phyloP scores from a whole-genome alignment of 495 filamentous ascomycete genomes.

The Delitschia confertaspora region DNA sequence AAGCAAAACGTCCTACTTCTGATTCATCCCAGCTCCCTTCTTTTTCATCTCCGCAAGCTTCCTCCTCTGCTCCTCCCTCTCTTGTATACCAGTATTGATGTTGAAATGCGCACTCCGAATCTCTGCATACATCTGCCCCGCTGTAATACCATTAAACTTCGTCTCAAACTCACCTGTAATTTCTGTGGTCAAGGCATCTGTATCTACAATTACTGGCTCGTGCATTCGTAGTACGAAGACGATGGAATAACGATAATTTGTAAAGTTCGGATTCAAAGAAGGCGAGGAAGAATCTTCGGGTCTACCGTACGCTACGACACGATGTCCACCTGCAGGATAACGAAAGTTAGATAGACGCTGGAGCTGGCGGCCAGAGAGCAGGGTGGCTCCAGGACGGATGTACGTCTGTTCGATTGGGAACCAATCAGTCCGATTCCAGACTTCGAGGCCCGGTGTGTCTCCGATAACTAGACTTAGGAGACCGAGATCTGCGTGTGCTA shows the following conservation, averaged over 20 bases:
- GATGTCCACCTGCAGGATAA: constrained; percentile 21
- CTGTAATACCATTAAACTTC: constrained; percentile 14
- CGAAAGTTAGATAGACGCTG: constrained; percentile 15
- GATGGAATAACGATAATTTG: constrained; percentile 22
- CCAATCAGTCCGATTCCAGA: constrained; percentile 16
- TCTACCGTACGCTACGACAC: constrained; percentile 19
- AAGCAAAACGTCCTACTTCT: too few species aligned
- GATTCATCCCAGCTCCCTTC: too few species aligned
- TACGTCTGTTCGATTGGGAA: constrained; percentile 13
- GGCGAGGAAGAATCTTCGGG: background rate
- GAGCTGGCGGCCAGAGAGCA: constrained; percentile 19
- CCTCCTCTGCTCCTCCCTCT: constrained; percentile 24
- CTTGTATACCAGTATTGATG: constrained; percentile 22
- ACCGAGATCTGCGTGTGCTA: constrained; percentile 22
- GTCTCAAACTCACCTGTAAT: constrained; percentile 22
- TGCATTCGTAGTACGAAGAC: constrained; percentile 26
- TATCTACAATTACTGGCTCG: constrained; percentile 12
- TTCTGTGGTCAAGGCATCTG: constrained; percentile 5
- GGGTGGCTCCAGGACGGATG: constrained; percentile 5
- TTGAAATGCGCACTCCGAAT: constrained; percentile 24
- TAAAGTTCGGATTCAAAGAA: too few species aligned
- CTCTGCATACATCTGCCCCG: constrained; percentile 18
- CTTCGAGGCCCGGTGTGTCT: constrained; percentile 23
- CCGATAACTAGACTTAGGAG: constrained; percentile 22
- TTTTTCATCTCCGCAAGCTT: constrained; percentile 6